Evolutionary conservation across 345 rosid genomes (phyloP), one percentile per base, ranked within the genome.

Genomic region (Barbarea vulgaris): DNA sequence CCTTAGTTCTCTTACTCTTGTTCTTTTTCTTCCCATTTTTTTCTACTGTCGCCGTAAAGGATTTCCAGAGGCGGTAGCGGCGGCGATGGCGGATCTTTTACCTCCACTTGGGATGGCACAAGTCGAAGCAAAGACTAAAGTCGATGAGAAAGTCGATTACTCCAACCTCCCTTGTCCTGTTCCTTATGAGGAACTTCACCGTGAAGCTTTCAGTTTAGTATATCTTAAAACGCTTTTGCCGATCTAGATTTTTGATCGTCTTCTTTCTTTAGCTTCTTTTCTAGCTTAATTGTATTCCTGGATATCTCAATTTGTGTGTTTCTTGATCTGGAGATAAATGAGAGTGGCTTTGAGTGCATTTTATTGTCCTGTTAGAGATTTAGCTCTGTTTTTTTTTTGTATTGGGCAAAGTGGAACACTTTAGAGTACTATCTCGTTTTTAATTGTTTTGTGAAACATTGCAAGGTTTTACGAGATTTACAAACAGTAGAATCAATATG

Each of bases 111-210:
- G 58, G 36, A 9, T 83, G 19, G 39, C 80, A 19, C 75, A 65
- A 54, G 55, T 67, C 19, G 89, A 83, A 30, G 77, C 22, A 13
- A 81, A 72, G 69, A 22, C 54, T 53, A 80, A 82, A 74, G 77
- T 24, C 47, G 85, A 69, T 24, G 90, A 85, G 79, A 89, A 84
- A 77, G 86, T 83, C 7, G 93, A 93, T 71, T 93, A 87, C 87
- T 61, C 80, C 63, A 84, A 88, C 66, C 91, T 93, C 47, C 96
- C 96, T 53, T 91, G 96, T 74, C 98, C 98, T 62, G 80, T 91
- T 79, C 93, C 98, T 34, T 93, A 86, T 37, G 98, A 93, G 55
- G 98, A 93, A 79, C 78, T 91, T 81, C 96, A 91, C 79, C 96
- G 98, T 2, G 97, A 93, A 85, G 93, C 96, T 72, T 81, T 87